Evolutionary conservation across 192 early-diverging fungal genomes (phyloP).

Genomic region (Geranomyces variabilis): DNA sequence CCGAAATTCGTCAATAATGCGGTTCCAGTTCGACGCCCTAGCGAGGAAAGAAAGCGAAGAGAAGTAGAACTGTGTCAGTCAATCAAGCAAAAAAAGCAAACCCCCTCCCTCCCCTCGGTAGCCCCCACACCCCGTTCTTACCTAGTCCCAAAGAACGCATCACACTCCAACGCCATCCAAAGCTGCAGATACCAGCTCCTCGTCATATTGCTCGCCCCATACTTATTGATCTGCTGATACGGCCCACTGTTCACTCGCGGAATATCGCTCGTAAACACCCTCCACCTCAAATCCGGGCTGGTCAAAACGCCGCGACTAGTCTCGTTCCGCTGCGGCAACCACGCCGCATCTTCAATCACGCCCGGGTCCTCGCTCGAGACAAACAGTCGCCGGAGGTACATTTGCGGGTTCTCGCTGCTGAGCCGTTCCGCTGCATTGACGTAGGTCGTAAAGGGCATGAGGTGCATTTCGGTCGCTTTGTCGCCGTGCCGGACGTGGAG

Average conservation of each 20-base stretch:
- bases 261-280: not conserved
- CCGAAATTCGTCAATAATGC: slow-evolving; percentile 3
- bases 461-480: not conserved
- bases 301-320: not conserved
- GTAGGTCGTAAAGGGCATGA: not conserved
- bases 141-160: slow-evolving; percentile 3
- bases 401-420: slow-evolving; percentile 1
- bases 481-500: slow-evolving; percentile 9
- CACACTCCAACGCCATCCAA: slow-evolving; percentile 7
- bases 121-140: not conserved
- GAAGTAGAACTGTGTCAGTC: no score
- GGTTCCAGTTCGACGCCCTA: slow-evolving; percentile 4
- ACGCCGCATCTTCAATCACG: not conserved
- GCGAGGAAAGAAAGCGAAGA: not conserved
- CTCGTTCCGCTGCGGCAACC: not conserved
- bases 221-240: slow-evolving; percentile 3
- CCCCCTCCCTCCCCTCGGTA: no score
- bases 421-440: not conserved
- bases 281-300: not conserved
- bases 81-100: no score
- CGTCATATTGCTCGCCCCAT: not conserved
- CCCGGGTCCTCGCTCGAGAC: not conserved
- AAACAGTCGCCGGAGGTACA: not conserved
- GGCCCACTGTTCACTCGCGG: not conserved
- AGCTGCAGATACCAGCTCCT: not conserved